Base-by-base conservation (phyloP, 441 rosid genomes). In the Populus hybrid region DNA sequence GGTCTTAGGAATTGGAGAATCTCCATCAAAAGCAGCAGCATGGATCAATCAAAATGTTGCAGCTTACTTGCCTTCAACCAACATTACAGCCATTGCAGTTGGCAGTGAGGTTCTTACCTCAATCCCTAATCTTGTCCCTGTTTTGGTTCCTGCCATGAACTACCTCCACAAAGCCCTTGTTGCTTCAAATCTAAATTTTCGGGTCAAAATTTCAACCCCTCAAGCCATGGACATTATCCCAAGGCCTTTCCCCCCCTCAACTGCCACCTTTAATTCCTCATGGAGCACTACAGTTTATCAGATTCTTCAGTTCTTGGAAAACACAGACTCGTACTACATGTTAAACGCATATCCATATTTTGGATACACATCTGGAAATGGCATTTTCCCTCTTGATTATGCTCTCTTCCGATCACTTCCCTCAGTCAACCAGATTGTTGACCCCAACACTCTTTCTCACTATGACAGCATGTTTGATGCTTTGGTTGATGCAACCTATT, bases 381-480 rank as follows among this genome's bases (percentile, higher is more conserved):
- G 97, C 66, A 93, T 92, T 72, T 92, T 90, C 73, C 96, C 96
- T 30, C 74, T 96, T 0, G 99, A 96, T 73, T 96, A 91, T 61
- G 96, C 98, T 3, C 88, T 96, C 70, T 94, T 94, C 82, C 89
- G 82, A 28, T 83, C 87, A 67, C 94, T 96, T 57, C 84, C 98
- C 34, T 42, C 94, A 0, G 97, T 90, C 74, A 96, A 96, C 80
- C 99, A 96, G 89, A 94, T 94, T 46, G 98, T 96, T 83, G 99
- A 96, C 74, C 98, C 99, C 2, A 96, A 94, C 87, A 96, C 98
- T 35, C 93, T 96, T 73, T 84, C 88, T 46, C 98, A 88, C 83
- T 96, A 96, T 77, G 79, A 86, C 82, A 94, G 99, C 83, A 94
- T 96, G 99, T 92, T 94, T 79, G 99, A 94, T 76, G 97, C 98